Conservation (phyloP, 768 basidiomycete genomes). For the Boletellus ananas region DNA sequence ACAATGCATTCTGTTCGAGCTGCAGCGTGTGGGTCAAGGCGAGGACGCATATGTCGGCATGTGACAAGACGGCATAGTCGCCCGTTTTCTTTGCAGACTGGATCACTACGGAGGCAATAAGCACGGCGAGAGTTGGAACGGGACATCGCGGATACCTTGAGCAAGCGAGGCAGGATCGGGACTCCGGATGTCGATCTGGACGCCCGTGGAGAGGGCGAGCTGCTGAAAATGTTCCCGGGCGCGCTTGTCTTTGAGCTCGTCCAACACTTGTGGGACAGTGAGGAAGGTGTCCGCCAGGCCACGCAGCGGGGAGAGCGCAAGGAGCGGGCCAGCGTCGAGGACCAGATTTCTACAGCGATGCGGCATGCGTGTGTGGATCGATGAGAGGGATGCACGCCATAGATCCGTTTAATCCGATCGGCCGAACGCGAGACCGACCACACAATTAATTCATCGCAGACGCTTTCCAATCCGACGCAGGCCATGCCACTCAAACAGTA, state of each 20-base stretch:
- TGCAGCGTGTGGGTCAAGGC: constrained; percentile 84
- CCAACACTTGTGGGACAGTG: constrained; percentile 86
- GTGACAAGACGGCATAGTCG: constrained; percentile 89
- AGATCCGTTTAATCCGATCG: background rate
- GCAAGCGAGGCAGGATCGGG: constrained; percentile 69
- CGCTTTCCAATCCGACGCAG: background rate
- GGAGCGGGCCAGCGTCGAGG: constrained; percentile 90
- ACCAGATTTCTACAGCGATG: constrained; percentile 74
- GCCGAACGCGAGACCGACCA: background rate
- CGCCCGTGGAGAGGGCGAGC: constrained; percentile 71
- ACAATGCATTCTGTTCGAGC: constrained; percentile 40
- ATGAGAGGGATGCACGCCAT: background rate
- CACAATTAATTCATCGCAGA: too few relatives aligned
- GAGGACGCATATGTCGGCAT: constrained; percentile 85
- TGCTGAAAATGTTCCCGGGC: constrained; percentile 84
- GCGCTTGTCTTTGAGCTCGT: constrained; percentile 84
- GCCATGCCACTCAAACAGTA: constrained; percentile 47
- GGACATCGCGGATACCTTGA: constrained; percentile 42
- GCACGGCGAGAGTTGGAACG: constrained; percentile 6
- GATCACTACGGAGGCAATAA: constrained; percentile 54
- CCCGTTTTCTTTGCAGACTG: constrained; percentile 94
- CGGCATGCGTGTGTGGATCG: constrained; percentile 18
- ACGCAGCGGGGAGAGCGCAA: constrained; percentile 85
- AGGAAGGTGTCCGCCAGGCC: constrained; percentile 82
- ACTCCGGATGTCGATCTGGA: constrained; percentile 64